These are phyloP conservation scores for Albophoma yamanashiensis DNA, from an alignment of 2,329 filamentous ascomycete species.

Conservation along the genomic window DNA sequence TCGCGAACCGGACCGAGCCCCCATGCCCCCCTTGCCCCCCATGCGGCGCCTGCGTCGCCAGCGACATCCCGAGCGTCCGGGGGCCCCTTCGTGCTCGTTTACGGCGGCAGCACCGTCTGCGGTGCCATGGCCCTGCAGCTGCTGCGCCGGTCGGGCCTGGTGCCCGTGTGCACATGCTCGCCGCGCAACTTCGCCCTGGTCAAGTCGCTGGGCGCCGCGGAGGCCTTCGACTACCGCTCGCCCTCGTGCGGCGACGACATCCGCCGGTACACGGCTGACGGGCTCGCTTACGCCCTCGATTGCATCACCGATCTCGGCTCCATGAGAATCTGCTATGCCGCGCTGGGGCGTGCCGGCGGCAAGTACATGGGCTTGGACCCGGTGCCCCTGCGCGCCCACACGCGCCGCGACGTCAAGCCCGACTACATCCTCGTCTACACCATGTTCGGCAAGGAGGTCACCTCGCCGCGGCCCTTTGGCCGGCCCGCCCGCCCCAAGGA, in stretches of 20 bases:
- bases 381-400: constrained; percentile 12
- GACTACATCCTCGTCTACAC: constrained; percentile 11
- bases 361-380: constrained; percentile 10
- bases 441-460: constrained; percentile 3
- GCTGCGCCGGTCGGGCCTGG: not conserved
- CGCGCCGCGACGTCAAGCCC: constrained; percentile 9
- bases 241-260: not conserved
- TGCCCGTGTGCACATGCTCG: not conserved
- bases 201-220: not conserved
- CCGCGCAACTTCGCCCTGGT: not conserved
- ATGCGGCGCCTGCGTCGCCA: not conserved
- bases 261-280: not conserved
- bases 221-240: not conserved
- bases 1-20: not conserved
- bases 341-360: constrained; percentile 6
- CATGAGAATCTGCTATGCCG: constrained; percentile 9
- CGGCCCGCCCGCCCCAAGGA: not conserved
- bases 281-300: not conserved
- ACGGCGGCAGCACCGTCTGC: not conserved
- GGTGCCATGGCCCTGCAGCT: not conserved
- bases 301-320: not conserved
- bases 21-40: too few relatives aligned
- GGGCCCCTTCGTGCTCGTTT: not conserved
- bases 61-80: not conserved
- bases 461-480: not conserved